Percentiles rank a stretch among this genome's conserved stretches.
Conservation (phyloP, 1,139 yeast genomes). For the Spathaspora jeffriesii region DNA sequence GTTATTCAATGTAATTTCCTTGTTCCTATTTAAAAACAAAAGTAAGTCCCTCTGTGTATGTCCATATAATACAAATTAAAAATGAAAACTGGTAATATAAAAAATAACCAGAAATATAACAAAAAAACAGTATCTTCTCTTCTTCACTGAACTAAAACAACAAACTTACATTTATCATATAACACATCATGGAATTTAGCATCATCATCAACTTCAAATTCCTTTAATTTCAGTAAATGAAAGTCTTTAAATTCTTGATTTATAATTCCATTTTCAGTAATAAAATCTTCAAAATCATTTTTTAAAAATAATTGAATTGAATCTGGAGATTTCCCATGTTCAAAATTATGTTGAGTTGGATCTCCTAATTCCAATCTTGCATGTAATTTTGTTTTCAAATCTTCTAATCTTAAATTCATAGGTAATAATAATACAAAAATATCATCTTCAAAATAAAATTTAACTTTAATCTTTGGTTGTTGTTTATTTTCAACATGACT, state of each 20-base stretch:
- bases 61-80: slow-evolving; percentile 1
- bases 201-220: slow-evolving; percentile 42
- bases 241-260: slow-evolving; percentile 25
- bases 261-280: slow-evolving; percentile 28
- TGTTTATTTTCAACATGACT: slow-evolving; percentile 5
- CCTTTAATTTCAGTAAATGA: slow-evolving; percentile 24
- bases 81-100: not conserved
- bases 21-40: slow-evolving; percentile 1
- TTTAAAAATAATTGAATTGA: slow-evolving; percentile 36
- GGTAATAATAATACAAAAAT: slow-evolving; percentile 86
- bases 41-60: slow-evolving; percentile 1
- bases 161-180: slow-evolving; percentile 48
- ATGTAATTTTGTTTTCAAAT: slow-evolving; percentile 61
- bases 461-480: slow-evolving; percentile 56
- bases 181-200: slow-evolving; percentile 42
- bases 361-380: slow-evolving; percentile 53
- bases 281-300: slow-evolving; percentile 43
- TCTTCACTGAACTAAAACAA: slow-evolving; percentile 23
- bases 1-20: not conserved
- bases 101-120: not conserved
- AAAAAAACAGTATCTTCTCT: not conserved
- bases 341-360: slow-evolving; percentile 14
- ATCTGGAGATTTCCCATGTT: slow-evolving; percentile 14
- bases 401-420: slow-evolving; percentile 55
- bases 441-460: slow-evolving; percentile 88